Percentiles rank a stretch among this genome's conserved stretches.
Evolutionary conservation across 139 green algal species (phyloP).

Genomic region (Pseudopediastrum boryanum): DNA sequence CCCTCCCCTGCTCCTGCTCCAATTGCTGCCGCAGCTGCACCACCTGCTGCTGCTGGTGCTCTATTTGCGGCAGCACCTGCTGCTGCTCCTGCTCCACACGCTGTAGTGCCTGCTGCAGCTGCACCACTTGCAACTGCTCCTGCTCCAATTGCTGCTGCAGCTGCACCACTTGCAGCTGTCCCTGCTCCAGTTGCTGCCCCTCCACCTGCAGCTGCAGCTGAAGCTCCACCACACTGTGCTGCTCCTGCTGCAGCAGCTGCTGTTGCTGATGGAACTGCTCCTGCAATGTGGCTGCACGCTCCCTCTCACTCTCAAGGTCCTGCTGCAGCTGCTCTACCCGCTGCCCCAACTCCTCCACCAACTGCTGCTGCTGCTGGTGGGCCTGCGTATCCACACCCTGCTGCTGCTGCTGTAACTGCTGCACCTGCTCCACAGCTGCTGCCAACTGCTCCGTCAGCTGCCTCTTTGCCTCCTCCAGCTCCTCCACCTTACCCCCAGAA

Average conservation of each 20-base stretch:
- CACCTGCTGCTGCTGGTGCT: not conserved
- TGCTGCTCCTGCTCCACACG: not conserved
- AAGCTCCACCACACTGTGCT: not conserved
- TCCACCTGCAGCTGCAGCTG: slow-evolving; percentile 12
- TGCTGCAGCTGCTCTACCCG: not conserved
- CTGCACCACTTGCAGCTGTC: not conserved
- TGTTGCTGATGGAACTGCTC: slow-evolving; percentile 1
- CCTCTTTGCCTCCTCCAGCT: not conserved
- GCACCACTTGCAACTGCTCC: slow-evolving; percentile 3
- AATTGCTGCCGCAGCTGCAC: slow-evolving; percentile 4
- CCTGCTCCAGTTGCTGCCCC: slow-evolving; percentile 9
- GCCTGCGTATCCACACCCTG: not conserved
- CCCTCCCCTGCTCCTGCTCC: not conserved
- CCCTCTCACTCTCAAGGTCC: not conserved
- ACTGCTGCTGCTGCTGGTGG: slow-evolving; percentile 27
- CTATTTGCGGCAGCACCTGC: not conserved
- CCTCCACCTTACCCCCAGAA: not conserved
- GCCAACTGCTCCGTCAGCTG: not conserved
- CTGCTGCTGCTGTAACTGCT: not conserved
- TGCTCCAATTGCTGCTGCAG: slow-evolving; percentile 15
- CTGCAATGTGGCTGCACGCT: not conserved
- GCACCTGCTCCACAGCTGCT: not conserved
- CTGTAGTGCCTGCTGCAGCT: not conserved
- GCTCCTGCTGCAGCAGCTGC: no score
- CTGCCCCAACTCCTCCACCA: not conserved